Percentiles rank a stretch among this genome's conserved stretches.
Conservation (phyloP, 164 flowering plant species). For the Magnolia changhungtana region DNA sequence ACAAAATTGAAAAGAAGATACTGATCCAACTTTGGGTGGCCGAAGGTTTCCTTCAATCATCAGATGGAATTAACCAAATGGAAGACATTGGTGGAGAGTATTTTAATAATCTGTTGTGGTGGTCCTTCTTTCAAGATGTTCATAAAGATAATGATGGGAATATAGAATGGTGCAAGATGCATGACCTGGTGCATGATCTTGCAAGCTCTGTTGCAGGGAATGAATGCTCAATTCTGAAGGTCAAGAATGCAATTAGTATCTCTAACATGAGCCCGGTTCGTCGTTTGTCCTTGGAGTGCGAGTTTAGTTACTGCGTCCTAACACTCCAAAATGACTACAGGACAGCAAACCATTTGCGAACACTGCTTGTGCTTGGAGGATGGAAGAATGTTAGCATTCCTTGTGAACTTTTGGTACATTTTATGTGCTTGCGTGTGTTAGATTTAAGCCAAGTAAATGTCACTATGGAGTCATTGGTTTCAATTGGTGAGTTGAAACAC, state of each 20-base stretch:
- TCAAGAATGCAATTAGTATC: not conserved
- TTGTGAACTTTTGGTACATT: not conserved
- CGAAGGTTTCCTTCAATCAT: constrained; percentile 11
- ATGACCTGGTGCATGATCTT: constrained; percentile 14
- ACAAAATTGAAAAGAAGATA: not conserved
- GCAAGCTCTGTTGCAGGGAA: not conserved
- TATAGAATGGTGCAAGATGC: constrained; percentile 7
- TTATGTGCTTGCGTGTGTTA: constrained; percentile 2
- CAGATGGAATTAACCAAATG: not conserved
- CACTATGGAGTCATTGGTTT: not conserved
- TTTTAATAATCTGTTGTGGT: constrained; percentile 6
- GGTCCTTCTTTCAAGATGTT: constrained; percentile 11
- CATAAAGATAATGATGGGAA: not conserved
- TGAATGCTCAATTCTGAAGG: constrained; percentile 2
- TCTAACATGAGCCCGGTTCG: not conserved
- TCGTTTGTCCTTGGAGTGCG: not conserved
- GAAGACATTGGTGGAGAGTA: constrained; percentile 10
- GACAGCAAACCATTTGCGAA: not conserved
- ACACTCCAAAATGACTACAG: not conserved
- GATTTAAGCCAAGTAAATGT: not conserved
- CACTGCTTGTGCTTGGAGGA: not conserved
- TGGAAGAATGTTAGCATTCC: not conserved
- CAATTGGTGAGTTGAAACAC: constrained; percentile 10
- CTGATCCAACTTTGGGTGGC: constrained; percentile 22
- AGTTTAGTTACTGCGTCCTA: no score